phyloP scores from a whole-genome alignment of 140 eudicot species.

The Oenanthe javanica region DNA sequence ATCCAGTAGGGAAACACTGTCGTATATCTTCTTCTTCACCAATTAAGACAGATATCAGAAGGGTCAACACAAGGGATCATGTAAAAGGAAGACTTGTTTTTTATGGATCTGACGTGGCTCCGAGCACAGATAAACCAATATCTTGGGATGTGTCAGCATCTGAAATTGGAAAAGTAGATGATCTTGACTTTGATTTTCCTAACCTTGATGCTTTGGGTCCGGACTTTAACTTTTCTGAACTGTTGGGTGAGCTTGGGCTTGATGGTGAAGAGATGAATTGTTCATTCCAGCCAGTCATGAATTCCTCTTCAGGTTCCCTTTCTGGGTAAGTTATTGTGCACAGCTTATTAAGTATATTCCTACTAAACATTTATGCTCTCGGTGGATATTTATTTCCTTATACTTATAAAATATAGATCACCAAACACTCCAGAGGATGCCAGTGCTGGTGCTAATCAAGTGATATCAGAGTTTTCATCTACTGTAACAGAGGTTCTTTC shows the following conservation, averaged over 20 bases:
- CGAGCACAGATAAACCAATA: conserved; percentile 25
- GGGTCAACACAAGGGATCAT: conserved; percentile 48
- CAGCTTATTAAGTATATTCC: background rate
- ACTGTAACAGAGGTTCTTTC: conserved; percentile 44
- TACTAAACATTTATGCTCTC: background rate
- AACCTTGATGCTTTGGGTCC: conserved; percentile 59
- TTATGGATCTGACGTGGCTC: conserved; percentile 40
- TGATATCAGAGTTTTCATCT: conserved; percentile 45
- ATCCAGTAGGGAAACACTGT: conserved; percentile 58
- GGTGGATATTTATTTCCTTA: background rate
- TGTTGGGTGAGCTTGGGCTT: conserved; percentile 63
- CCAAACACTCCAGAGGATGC: conserved; percentile 31
- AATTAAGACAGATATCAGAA: conserved; percentile 31
- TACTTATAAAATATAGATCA: conserved; percentile 26
- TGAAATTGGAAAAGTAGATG: conserved; percentile 47
- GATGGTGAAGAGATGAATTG: conserved; percentile 25
- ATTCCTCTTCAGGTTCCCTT: conserved; percentile 43
- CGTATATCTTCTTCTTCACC: conserved; percentile 65
- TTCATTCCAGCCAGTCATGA: conserved; percentile 31
- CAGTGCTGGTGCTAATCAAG: conserved; percentile 32
- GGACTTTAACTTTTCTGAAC: conserved; percentile 54
- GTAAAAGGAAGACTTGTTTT: conserved; percentile 88
- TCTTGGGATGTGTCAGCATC: conserved; percentile 41
- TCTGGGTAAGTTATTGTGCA: conserved; percentile 42
- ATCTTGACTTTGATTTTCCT: conserved; percentile 70